phyloP scores from a whole-genome alignment of 1,139 yeast genomes.

The Keqinozyma sinolaborantium region DNA sequence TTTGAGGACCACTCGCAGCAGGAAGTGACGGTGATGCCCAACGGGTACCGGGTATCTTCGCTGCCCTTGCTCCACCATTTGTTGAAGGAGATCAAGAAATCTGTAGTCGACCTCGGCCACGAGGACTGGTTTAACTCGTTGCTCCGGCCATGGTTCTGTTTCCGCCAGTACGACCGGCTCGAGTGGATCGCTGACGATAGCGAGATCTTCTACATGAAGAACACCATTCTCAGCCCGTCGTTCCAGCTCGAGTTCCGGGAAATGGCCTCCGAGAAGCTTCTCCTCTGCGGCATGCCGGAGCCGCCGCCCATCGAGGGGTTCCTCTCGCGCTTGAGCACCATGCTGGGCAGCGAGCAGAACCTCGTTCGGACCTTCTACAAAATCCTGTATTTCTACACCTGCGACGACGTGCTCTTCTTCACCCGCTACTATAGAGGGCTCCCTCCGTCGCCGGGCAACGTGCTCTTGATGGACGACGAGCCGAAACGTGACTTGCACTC shows the following conservation, averaged over 20 bases:
- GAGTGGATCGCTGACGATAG: conserved; percentile 69
- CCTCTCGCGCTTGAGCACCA: conserved; percentile 53
- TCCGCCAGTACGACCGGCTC: conserved; percentile 67
- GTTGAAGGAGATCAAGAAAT: conserved; percentile 16
- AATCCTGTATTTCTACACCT: conserved; percentile 61
- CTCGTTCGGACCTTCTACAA: conserved; percentile 48
- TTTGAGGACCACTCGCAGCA: conserved; percentile 6
- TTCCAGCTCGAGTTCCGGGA: conserved; percentile 56
- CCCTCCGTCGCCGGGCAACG: conserved; percentile 56
- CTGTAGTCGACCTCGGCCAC: conserved; percentile 1
- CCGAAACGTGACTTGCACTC: conserved; percentile 1
- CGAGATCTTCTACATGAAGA: conserved; percentile 37
- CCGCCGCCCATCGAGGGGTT: conserved; percentile 80
- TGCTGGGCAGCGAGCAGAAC: conserved; percentile 40
- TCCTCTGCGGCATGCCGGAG: conserved; percentile 26
- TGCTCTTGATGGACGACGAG: conserved; percentile 17
- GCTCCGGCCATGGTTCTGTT: conserved; percentile 46
- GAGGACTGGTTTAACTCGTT: conserved; percentile 6
- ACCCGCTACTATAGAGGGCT: conserved; percentile 51
- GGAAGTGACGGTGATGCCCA: conserved; percentile 10
- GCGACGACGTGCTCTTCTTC: conserved; percentile 59
- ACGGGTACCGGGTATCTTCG: conserved; percentile 35
- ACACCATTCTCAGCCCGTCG: conserved; percentile 19
- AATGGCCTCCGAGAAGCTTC: conserved; percentile 15
- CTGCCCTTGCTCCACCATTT: conserved; percentile 34